Base-by-base conservation (phyloP, 495 filamentous ascomycete genomes). In the Aspergillus bridgeri region DNA sequence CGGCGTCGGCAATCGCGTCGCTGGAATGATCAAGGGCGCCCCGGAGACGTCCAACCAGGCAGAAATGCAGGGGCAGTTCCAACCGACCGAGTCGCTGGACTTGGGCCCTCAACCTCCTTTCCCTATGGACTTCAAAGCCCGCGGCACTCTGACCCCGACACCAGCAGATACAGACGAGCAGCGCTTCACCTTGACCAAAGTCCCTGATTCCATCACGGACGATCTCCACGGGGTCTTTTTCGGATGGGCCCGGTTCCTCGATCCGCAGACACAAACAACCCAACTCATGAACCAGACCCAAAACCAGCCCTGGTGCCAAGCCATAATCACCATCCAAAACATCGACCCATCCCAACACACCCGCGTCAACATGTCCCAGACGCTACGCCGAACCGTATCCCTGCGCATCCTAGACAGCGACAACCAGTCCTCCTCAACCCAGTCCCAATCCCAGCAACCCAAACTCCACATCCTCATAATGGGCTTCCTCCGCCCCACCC, bases 171-270 rank as follows among this genome's bases (percentile, higher is more conserved):
- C 38, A 17, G 66, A 64, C n/a, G 62, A 46, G 0, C 46, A 54
- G 8, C 67, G 55, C 6, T 7, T 68, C 11, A 59, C 49, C 21
- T 65, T 87, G 3, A 50, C 55, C 9, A 74, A 66, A 45, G 66
- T 83, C 0, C 60, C 75, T 3, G 76, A 77, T 6, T 73, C 79
- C 25, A 66, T 85, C 19, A 53, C 67, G 3, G 69, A 79, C 48
- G 76, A 78, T 20, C 67, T 88, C 5, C 71, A 72, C 23, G 86
- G 86, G 0, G 74, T 85, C 45, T 89, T 85, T 60, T 85, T 87
- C 58, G 85, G 81, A 27, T 89, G 86, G 84, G 76, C 77, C 4
- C 69, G 77, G 24, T 51, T 84, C 6, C 44, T 19, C n/a, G 23
- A 42, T 25, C 15, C 21, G 18, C 27, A 25, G 45, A 9, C 53